Conservation (phyloP, 2,329 filamentous ascomycete genomes). For the Verticillium albo-atrum region DNA sequence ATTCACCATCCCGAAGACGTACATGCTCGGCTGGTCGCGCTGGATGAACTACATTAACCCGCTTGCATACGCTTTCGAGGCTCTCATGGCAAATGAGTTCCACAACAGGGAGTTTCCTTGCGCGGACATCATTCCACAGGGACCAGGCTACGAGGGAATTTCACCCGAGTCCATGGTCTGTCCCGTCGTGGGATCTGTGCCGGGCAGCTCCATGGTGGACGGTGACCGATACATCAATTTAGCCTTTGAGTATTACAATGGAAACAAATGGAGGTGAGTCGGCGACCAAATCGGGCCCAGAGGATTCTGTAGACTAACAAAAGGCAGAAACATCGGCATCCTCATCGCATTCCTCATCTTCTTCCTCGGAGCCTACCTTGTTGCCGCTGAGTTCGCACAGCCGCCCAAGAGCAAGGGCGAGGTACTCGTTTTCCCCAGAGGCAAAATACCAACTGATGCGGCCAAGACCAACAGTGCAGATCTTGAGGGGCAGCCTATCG, state of each 20-base stretch:
- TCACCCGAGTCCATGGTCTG: background rate
- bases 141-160: background rate
- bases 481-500: slow-evolving; percentile 17
- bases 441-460: slow-evolving; percentile 50
- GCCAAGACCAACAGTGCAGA: slow-evolving; percentile 45
- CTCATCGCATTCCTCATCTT: slow-evolving; percentile 49
- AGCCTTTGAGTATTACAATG: slow-evolving; percentile 1
- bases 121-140: background rate
- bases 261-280: slow-evolving; percentile 3
- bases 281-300: slow-evolving; percentile 7
- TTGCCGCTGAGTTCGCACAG: slow-evolving; percentile 44
- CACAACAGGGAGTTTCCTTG: slow-evolving; percentile 30
- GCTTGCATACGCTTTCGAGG: slow-evolving; percentile 57
- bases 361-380: slow-evolving; percentile 48
- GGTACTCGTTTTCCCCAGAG: slow-evolving; percentile 51
- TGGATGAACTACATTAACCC: slow-evolving; percentile 55
- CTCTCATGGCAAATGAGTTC: slow-evolving; percentile 62
- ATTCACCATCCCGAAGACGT: slow-evolving; percentile 28
- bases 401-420: slow-evolving; percentile 44
- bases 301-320: background rate
- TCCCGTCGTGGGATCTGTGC: background rate
- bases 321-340: slow-evolving; percentile 49
- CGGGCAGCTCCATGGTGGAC: background rate
- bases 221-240: slow-evolving; percentile 1
- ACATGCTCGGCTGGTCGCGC: slow-evolving; percentile 39